A percentile compares a stretch with the other conserved stretches of the same genome.
phyloP scores from a whole-genome alignment of 805 yeast species.

The Candida ipomoeae region DNA sequence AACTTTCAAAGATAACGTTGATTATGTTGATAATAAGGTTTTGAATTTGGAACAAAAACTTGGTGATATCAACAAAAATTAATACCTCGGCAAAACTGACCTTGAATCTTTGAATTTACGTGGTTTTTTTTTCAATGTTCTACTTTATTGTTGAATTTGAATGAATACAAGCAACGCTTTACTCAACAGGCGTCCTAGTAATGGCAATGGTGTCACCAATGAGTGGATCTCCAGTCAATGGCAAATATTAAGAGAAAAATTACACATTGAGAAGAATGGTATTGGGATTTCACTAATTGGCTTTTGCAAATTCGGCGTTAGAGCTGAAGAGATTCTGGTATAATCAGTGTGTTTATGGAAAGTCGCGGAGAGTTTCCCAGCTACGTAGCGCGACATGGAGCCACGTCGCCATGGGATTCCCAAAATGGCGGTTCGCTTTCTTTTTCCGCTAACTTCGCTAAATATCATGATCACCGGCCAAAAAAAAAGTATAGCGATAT shows the following conservation, averaged over 20 bases:
- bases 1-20: conserved; percentile 23
- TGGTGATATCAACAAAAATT: neutral
- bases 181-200: neutral
- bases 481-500: conserved; percentile 1
- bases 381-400: neutral
- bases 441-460: neutral
- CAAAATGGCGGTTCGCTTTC: neutral
- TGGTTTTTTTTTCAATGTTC: neutral
- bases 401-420: conserved; percentile 2
- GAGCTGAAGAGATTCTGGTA: neutral
- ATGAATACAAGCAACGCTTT: neutral
- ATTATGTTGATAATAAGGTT: conserved; percentile 13
- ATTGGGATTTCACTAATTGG: neutral
- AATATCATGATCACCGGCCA: neutral
- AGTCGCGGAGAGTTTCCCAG: conserved; percentile 3
- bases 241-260: neutral
- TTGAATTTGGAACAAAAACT: conserved; percentile 8
- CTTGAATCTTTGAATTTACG: neutral
- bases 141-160: neutral
- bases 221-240: neutral
- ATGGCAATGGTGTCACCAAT: neutral
- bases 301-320: neutral
- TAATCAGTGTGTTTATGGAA: neutral
- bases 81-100: neutral
- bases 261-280: neutral